Evolutionary conservation across 2,329 filamentous ascomycete genomes (phyloP).

Genomic region (Fragosphaeria purpurea): DNA sequence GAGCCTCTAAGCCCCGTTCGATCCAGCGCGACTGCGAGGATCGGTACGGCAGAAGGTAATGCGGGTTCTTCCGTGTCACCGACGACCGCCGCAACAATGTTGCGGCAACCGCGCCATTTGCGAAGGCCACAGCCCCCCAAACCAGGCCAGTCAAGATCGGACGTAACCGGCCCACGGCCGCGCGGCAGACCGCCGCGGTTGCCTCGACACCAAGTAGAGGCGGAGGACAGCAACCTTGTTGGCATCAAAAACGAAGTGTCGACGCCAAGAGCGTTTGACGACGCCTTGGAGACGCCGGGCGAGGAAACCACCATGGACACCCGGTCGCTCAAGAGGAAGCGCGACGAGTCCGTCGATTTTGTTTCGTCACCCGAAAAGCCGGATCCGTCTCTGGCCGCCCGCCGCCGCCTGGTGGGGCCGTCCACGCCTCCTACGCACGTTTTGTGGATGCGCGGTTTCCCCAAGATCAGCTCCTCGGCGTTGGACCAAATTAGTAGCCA

Average conservation of each 20-base stretch:
- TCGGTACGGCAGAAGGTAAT: background rate
- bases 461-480: constrained; percentile 61
- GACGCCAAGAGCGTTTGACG: constrained; percentile 44
- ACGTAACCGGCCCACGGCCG: background rate
- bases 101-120: constrained; percentile 6
- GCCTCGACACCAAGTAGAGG: background rate
- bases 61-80: background rate
- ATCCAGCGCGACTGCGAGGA: constrained; percentile 25
- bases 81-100: background rate
- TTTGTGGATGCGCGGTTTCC: constrained; percentile 65
- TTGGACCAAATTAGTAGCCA: constrained; percentile 70
- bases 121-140: constrained; percentile 1
- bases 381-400: constrained; percentile 30
- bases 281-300: constrained; percentile 44
- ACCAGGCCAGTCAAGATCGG: background rate
- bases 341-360: constrained; percentile 36
- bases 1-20: constrained; percentile 50
- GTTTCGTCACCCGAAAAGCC: constrained; percentile 16
- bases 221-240: constrained; percentile 1
- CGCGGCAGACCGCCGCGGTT: constrained; percentile 6
- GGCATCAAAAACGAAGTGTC: constrained; percentile 48
- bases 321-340: constrained; percentile 43
- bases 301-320: constrained; percentile 30
- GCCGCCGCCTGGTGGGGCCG: constrained; percentile 20
- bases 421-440: constrained; percentile 55